Conservation (phyloP, 768 basidiomycete species). For the Trametes villosa region DNA sequence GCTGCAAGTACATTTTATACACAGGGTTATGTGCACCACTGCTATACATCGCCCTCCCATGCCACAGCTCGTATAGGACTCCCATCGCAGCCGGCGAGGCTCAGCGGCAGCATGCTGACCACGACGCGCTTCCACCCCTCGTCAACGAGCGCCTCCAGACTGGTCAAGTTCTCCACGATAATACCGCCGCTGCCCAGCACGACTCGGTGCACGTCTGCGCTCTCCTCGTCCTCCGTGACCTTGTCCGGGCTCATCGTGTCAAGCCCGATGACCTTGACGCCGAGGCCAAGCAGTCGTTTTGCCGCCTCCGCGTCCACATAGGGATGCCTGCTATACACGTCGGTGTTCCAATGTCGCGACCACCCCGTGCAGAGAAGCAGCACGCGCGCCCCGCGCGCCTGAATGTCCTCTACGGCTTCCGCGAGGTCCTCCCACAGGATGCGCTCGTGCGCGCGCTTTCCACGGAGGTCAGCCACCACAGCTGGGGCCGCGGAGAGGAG, state of each 20-base stretch:
- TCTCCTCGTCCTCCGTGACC: constrained; percentile 29
- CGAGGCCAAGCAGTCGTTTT: constrained; percentile 48
- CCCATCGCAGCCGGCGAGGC: constrained; percentile 62
- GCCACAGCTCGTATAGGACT: constrained; percentile 76
- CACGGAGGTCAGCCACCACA: constrained; percentile 57
- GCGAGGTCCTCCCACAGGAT: constrained; percentile 62
- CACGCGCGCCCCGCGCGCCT: constrained; percentile 40
- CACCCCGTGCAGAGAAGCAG: constrained; percentile 72
- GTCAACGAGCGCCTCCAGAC: constrained; percentile 48
- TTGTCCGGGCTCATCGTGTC: constrained; percentile 75
- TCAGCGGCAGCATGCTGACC: constrained; percentile 63
- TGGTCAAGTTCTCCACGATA: constrained; percentile 73
- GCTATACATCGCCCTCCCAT: constrained; percentile 36
- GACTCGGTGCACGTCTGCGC: constrained; percentile 51
- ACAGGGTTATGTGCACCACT: not conserved
- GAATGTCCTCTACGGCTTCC: constrained; percentile 42
- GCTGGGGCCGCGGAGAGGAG: constrained; percentile 57
- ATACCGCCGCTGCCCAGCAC: constrained; percentile 64
- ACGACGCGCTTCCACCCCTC: constrained; percentile 34
- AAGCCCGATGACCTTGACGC: constrained; percentile 61
- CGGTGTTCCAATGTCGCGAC: constrained; percentile 56
- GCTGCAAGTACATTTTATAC: not conserved
- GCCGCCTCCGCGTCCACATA: constrained; percentile 62
- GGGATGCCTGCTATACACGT: constrained; percentile 63
- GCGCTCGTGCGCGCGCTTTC: constrained; percentile 44